Base-by-base conservation (phyloP, 768 basidiomycete genomes). In the Clitopilus passeckerianus region DNA sequence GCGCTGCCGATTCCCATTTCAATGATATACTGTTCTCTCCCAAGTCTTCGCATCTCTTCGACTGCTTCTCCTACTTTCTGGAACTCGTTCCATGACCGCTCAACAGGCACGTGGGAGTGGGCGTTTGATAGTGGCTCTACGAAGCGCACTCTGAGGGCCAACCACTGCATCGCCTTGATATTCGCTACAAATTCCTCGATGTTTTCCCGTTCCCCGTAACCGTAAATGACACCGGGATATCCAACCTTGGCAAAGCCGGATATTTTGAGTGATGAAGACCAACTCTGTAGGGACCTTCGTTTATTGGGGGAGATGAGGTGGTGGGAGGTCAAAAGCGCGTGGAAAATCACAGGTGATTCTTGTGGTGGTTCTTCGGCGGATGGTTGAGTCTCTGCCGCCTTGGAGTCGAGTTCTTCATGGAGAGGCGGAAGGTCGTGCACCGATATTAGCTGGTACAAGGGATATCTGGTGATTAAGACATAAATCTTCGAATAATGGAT, bases 81-180 rank as follows among this genome's bases (percentile, higher is more conserved):
- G 60, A 89, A 76, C 66, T 91, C 89, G 0, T 64, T 69, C 89
- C 89, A 90, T 16, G 52, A 61, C 65, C 41, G 68, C 62, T 59
- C 66, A 68, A 58, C 16, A 53, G n/a, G 18, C 33, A 27, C 1
- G 12, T 57, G 58, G 34, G 46, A 57, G 22, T 63, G 22, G 23
- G 54, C 27, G 53, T 62, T 60, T 16, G 30, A 50, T 7, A 80
- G 41, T 12, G 79, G 72, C 64, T 88, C 86, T 18, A 85, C 67
- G 64, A 89, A 87, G 22, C 89, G 71, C 5, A 88, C 71, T 57
- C 80, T 77, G 61, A 91, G 70, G 9, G 89, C 89, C 0, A 91
- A 74, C 90, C 90, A 91, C 65, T 90, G 87, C 89, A 90, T 89
- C 18, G 75, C 79, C 66, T 86, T 89, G 57, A 91, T 80, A 56